These are phyloP conservation scores for Bipolaris zeicola DNA, from an alignment of 2,329 filamentous ascomycete genomes.

Conservation along the genomic window DNA sequence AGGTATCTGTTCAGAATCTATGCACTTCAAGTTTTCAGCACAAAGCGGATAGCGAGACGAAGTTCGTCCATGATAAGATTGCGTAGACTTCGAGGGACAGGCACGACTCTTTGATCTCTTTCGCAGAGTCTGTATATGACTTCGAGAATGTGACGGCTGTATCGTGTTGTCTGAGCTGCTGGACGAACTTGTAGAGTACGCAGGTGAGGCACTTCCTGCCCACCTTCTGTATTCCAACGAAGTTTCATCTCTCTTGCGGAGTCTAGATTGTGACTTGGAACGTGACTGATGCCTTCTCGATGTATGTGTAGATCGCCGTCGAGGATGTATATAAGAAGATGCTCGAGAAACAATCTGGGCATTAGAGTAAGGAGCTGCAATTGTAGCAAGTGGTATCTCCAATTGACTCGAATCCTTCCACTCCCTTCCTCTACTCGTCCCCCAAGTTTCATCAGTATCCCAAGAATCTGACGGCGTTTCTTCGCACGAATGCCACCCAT, in stretches of 20 bases:
- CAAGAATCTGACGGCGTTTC: conserved; percentile 23
- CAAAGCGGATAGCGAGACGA: neutral
- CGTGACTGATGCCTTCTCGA: neutral
- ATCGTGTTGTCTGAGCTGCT: conserved; percentile 19
- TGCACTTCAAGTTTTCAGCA: neutral
- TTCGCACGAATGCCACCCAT: conserved; percentile 20
- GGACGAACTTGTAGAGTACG: conserved; percentile 13
- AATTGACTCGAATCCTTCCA: conserved; percentile 5
- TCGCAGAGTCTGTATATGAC: neutral
- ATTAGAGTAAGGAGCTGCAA: neutral
- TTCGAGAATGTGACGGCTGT: conserved; percentile 17
- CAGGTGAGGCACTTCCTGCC: conserved; percentile 6
- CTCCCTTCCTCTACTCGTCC: neutral
- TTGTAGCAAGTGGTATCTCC: neutral
- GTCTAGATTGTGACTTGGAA: conserved; percentile 7
- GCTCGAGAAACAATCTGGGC: neutral
- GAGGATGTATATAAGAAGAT: neutral
- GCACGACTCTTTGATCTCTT: conserved; percentile 5
- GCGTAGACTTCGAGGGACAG: conserved; percentile 3
- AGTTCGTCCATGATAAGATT: conserved; percentile 1
- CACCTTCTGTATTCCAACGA: conserved; percentile 16
- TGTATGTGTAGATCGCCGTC: neutral
- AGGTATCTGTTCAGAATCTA: neutral
- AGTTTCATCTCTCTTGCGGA: neutral
- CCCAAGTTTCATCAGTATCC: conserved; percentile 27